Conservation (phyloP, 176 grass and related monocot species). For the Oryza longistaminata region DNA sequence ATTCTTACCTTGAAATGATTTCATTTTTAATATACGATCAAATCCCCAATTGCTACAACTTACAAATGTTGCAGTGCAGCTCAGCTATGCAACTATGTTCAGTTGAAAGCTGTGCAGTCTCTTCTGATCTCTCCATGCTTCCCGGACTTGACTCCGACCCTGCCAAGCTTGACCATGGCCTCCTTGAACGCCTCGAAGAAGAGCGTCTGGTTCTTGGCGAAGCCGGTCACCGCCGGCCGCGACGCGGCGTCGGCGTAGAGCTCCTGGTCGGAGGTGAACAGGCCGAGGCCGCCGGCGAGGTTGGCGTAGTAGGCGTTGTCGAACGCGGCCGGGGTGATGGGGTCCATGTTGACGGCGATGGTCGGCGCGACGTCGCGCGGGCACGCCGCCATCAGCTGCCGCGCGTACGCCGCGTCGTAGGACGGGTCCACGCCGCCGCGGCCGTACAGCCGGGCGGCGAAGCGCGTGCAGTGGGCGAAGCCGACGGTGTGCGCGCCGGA, state of each 20-base stretch:
- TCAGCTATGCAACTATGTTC: background rate
- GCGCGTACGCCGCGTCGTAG: slow-evolving; percentile 38
- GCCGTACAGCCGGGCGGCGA: slow-evolving; percentile 58
- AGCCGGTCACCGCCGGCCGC: slow-evolving; percentile 27
- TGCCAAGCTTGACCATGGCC: slow-evolving; percentile 70
- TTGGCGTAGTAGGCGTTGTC: slow-evolving; percentile 69
- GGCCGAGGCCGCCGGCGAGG: slow-evolving; percentile 48
- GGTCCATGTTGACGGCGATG: slow-evolving; percentile 63
- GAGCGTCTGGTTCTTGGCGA: slow-evolving; percentile 41
- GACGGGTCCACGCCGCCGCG: slow-evolving; percentile 32
- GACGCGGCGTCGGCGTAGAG: slow-evolving; percentile 45
- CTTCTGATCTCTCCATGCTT: slow-evolving; percentile 59
- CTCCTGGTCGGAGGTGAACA: slow-evolving; percentile 65
- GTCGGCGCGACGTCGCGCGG: slow-evolving; percentile 36
- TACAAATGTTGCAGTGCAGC: background rate
- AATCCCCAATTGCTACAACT: background rate
- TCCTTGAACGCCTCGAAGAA: slow-evolving; percentile 70
- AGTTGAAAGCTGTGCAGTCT: slow-evolving; percentile 57
- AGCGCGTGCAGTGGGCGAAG: slow-evolving; percentile 62
- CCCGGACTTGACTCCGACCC: slow-evolving; percentile 55
- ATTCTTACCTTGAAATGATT: background rate
- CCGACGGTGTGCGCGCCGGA: slow-evolving; percentile 78
- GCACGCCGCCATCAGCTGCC: slow-evolving; percentile 51
- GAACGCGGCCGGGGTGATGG: slow-evolving; percentile 51
- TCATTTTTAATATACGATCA: background rate